Evolutionary conservation across 495 filamentous ascomycete species (phyloP).

Genomic region (Hypomontagnella monticulosa): DNA sequence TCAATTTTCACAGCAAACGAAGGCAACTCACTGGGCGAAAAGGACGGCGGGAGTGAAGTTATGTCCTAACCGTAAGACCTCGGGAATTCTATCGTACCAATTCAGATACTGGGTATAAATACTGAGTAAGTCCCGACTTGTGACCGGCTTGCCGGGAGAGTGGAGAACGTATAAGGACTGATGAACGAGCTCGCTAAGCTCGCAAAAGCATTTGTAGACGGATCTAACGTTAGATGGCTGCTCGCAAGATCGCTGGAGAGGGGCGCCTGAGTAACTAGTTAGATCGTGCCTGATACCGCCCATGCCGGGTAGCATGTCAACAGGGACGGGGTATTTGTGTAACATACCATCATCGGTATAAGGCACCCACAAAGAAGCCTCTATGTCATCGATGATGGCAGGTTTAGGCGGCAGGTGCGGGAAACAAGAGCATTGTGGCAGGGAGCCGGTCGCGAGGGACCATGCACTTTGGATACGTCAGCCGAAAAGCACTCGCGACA

Average conservation of each 20-base stretch:
- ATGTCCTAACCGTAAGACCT: constrained; percentile 64
- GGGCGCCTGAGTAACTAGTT: constrained; percentile 48
- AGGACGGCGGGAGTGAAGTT: constrained; percentile 69
- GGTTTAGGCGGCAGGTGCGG: constrained; percentile 66
- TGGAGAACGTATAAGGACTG: constrained; percentile 71
- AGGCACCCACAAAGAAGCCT: constrained; percentile 65
- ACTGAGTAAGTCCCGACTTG: constrained; percentile 63
- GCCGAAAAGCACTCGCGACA: constrained; percentile 20
- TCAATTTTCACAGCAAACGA: background rate
- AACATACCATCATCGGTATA: constrained; percentile 66
- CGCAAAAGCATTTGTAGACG: constrained; percentile 69
- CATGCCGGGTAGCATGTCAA: background rate
- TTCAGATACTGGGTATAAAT: constrained; percentile 68
- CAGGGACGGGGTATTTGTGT: background rate
- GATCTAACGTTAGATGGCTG: constrained; percentile 66
- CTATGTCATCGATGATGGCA: constrained; percentile 62
- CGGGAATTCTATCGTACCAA: constrained; percentile 71
- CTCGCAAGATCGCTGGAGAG: constrained; percentile 58
- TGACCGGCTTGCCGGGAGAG: constrained; percentile 67
- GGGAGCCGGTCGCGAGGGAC: constrained; percentile 69
- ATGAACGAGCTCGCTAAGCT: constrained; percentile 73
- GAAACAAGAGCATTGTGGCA: constrained; percentile 69
- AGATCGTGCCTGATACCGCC: constrained; percentile 8
- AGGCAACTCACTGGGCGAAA: constrained; percentile 67
- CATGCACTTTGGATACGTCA: constrained; percentile 62